Evolutionary conservation across 139 green algal species (phyloP), one percentile per base, ranked within the genome.

Genomic region (Haematococcus lacustris): DNA sequence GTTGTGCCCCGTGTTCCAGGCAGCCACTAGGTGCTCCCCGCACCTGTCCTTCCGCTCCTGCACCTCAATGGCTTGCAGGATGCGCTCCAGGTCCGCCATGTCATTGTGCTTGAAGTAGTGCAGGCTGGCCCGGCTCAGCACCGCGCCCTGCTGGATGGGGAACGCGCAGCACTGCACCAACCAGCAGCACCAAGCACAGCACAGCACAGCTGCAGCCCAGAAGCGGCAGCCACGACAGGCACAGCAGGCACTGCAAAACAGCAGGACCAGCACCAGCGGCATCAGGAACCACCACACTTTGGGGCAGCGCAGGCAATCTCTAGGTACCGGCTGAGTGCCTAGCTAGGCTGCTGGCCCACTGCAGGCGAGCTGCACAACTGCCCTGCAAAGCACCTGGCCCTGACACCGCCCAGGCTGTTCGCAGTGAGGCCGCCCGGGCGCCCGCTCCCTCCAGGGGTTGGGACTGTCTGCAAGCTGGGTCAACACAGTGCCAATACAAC

Each of bases 91-190:
- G 81, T 98, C 88, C 23, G 33, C 81, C 80, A 96, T 80, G 86
- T 98, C 94, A 69, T 98, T 97, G 88, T 98, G 95, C 76, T 88
- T 88, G 87, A 96, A 98, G 63, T 69, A 88, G n/a, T 80, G 38
- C 51, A 98, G 81, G 3, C 75, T 79, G 26, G 89, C 90, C 4
- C 91, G 83, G 4, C 85, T 93, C 38, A 96, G 82, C 26, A 50
- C 74, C 28, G 75, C 79, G 87, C 66, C 91, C 71, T 89, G 92
- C 68, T 97, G 89, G n/a, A 98, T 91, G 2, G 85, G 80, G 73
- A 88, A 98, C 73, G 62, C 74, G 50, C 76, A 83, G 26, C 51
- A 73, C 75, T 78, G 71, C 43, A 71, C 2, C 41, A 40, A 68
- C 7, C 37, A 33, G n/a, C 2, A 1, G 38, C 23, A 68, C 57